These are phyloP conservation scores for Leccinellum rugosiceps DNA, from an alignment of 768 basidiomycete genomes.

Conservation along the genomic window DNA sequence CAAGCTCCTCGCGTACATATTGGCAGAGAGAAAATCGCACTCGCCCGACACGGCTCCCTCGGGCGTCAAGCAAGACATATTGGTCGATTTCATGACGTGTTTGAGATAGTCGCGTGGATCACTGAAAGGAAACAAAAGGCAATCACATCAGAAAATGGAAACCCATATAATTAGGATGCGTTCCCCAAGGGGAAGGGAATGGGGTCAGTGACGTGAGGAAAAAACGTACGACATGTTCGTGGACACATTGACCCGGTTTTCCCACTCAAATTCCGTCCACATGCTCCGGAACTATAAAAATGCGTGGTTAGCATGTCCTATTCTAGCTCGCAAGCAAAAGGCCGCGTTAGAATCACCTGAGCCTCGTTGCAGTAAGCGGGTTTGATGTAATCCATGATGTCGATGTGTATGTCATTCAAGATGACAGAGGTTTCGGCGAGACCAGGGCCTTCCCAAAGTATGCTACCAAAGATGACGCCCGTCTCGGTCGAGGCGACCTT, in stretches of 20 bases:
- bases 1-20: constrained; percentile 91
- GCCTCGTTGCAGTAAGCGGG: constrained; percentile 92
- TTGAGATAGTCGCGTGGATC: constrained; percentile 87
- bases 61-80: constrained; percentile 96
- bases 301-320: constrained; percentile 1
- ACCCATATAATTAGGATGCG: not conserved
- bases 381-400: constrained; percentile 61
- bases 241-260: constrained; percentile 96
- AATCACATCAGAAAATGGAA: not conserved
- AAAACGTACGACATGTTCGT: constrained; percentile 71
- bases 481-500: constrained; percentile 98
- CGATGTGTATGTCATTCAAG: constrained; percentile 94
- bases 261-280: constrained; percentile 99
- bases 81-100: constrained; percentile 95
- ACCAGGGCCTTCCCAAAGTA: constrained; percentile 90
- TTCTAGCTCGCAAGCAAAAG: not conserved
- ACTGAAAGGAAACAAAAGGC: constrained; percentile 33
- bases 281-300: constrained; percentile 80
- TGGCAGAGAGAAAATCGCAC: constrained; percentile 95
- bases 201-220: not conserved
- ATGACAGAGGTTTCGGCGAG: constrained; percentile 91
- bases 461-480: constrained; percentile 97
- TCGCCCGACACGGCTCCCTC: constrained; percentile 86
- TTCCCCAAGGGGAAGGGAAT: not conserved
- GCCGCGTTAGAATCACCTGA: constrained; percentile 49